phyloP scores from a whole-genome alignment of 768 basidiomycete genomes.

The Boletus tomentosulus region DNA sequence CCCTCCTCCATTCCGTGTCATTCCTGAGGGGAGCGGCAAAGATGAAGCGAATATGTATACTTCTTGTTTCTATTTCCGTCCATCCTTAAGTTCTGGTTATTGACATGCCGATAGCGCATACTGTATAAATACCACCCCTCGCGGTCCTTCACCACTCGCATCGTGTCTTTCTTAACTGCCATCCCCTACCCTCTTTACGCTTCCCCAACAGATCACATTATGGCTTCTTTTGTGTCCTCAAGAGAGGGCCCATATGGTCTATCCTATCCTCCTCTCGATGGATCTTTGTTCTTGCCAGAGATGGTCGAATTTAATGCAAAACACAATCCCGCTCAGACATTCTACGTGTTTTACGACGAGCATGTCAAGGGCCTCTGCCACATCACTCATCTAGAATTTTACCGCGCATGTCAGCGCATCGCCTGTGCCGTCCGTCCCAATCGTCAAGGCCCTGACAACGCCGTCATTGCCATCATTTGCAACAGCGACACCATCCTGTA shows the following conservation, averaged over 20 bases:
- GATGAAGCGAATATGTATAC: background rate
- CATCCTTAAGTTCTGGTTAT: background rate
- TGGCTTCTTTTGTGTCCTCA: background rate
- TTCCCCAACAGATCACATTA: background rate
- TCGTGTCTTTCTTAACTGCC: background rate
- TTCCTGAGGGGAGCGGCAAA: background rate
- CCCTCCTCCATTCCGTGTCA: background rate
- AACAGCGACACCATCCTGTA: slow-evolving; percentile 40
- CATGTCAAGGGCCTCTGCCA: slow-evolving; percentile 13
- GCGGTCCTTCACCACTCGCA: background rate
- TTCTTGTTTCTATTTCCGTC: background rate
- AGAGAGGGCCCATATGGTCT: background rate
- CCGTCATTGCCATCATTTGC: slow-evolving; percentile 36
- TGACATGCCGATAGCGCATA: background rate
- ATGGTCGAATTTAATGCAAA: slow-evolving; percentile 25
- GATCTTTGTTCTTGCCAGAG: slow-evolving; percentile 25
- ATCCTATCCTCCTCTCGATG: slow-evolving; percentile 29
- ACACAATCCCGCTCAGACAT: slow-evolving; percentile 30
- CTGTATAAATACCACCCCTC: background rate
- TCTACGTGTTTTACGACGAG: slow-evolving; percentile 31
- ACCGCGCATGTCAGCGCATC: slow-evolving; percentile 40
- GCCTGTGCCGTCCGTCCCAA: slow-evolving; percentile 37
- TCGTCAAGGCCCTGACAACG: slow-evolving; percentile 29
- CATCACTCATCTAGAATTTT: slow-evolving; percentile 42
- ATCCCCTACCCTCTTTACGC: background rate